Percentiles rank a stretch among this genome's conserved stretches.
These are phyloP conservation scores for Antitrichia curtipendula DNA, from an alignment of 225 moss, liverwort and hornwort genomes.

Conservation along the genomic window DNA sequence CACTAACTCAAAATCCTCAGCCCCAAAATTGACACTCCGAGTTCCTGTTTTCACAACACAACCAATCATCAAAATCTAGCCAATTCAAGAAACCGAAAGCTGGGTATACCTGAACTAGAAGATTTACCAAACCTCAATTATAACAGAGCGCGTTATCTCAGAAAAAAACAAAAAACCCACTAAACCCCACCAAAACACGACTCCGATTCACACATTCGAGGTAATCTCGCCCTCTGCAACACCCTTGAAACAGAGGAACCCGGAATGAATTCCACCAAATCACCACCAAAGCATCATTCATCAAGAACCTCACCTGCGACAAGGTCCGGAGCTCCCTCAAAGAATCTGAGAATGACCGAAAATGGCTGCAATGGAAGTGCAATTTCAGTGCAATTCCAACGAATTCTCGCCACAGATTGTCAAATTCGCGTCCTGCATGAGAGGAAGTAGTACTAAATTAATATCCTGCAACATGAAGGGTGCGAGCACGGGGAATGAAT, in stretches of 20 bases:
- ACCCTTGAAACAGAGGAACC: not conserved
- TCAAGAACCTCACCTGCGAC: not conserved
- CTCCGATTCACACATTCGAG: not conserved
- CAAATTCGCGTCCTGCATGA: not conserved
- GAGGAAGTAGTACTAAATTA: too few species aligned
- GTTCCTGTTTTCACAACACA: not conserved
- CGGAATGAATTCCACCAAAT: not conserved
- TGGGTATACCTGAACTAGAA: not conserved
- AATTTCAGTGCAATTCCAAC: not conserved
- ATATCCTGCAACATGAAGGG: not conserved
- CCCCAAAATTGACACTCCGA: not conserved
- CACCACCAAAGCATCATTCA: not conserved
- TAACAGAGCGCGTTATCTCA: not conserved
- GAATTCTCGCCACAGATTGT: not conserved
- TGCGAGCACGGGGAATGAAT: not conserved
- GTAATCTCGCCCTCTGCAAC: not conserved
- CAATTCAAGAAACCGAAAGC: not conserved
- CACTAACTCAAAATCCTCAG: not conserved
- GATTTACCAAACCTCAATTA: not conserved
- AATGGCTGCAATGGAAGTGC: too few species aligned
- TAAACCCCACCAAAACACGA: not conserved
- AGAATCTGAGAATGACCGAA: not conserved
- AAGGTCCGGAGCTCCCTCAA: not conserved
- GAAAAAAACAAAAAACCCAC: too few species aligned
- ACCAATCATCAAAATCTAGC: not conserved